These are phyloP conservation scores for Amphibolis antarctica DNA, from an alignment of 106 monocot genomes.

Conservation along the genomic window DNA sequence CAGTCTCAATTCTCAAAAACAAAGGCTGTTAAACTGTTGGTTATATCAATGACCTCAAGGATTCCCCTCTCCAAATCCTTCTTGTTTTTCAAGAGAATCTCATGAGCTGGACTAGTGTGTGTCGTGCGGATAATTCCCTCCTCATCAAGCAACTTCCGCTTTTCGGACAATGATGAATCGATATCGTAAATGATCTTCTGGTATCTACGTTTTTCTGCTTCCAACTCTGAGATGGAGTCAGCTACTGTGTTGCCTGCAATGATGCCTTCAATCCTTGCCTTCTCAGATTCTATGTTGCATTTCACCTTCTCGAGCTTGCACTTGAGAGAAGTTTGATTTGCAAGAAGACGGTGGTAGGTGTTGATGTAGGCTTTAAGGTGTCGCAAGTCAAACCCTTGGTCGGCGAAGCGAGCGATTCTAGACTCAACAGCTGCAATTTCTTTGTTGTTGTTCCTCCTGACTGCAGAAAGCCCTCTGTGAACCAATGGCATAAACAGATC, in stretches of 20 bases:
- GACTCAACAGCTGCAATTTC: conserved; percentile 7
- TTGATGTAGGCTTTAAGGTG: conserved; percentile 8
- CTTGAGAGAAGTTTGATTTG: neutral
- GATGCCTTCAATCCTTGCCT: conserved; percentile 6
- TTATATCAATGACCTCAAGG: neutral
- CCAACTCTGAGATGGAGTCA: neutral
- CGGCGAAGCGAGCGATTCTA: conserved; percentile 2
- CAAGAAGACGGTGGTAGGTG: neutral
- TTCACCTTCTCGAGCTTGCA: conserved; percentile 3
- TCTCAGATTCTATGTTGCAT: neutral
- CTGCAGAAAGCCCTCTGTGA: conserved; percentile 3
- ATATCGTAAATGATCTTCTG: conserved; percentile 1
- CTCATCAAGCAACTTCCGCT: conserved; percentile 4
- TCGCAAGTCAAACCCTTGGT: conserved; percentile 5
- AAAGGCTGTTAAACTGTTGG: neutral
- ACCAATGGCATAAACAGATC: conserved; percentile 7
- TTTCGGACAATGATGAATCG: neutral
- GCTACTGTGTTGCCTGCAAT: conserved; percentile 3
- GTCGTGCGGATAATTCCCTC: neutral
- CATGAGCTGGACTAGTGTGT: neutral
- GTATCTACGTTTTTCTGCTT: conserved; percentile 4
- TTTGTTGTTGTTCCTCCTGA: neutral
- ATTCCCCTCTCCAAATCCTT: conserved; percentile 1
- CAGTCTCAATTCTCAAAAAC: too few relatives aligned
- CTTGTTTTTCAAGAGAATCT: conserved; percentile 1